These are phyloP conservation scores for Aureoboletus auriporus DNA, from an alignment of 768 basidiomycete genomes.

Conservation along the genomic window DNA sequence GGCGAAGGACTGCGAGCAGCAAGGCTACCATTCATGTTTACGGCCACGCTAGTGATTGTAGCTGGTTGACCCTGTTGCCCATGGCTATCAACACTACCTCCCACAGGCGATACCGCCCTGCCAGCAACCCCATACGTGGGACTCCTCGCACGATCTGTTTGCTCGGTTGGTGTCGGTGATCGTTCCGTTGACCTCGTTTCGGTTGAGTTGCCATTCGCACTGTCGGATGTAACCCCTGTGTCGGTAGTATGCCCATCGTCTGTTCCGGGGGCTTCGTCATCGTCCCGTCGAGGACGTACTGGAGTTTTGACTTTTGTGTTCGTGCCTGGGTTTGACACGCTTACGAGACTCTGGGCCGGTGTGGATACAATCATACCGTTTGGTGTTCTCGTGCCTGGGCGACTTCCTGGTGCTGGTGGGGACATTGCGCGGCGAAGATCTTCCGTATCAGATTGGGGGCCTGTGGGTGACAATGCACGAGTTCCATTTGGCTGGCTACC, in stretches of 20 bases:
- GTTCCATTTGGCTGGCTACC: conserved; percentile 26
- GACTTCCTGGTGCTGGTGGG: conserved; percentile 48
- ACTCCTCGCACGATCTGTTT: conserved; percentile 48
- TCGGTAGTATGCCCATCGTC: conserved; percentile 52
- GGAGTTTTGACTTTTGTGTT: conserved; percentile 52
- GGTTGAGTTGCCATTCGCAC: conserved; percentile 23
- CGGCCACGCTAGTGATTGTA: conserved; percentile 53
- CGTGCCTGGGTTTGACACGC: conserved; percentile 3
- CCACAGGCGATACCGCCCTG: conserved; percentile 61
- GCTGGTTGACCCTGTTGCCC: conserved; percentile 29
- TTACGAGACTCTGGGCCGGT: conserved; percentile 9
- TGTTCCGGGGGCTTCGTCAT: conserved; percentile 35
- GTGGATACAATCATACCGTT: conserved; percentile 18
- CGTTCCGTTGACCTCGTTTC: conserved; percentile 37
- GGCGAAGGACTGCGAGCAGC: conserved; percentile 56
- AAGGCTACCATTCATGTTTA: conserved; percentile 45
- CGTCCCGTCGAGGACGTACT: conserved; percentile 44
- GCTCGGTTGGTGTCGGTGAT: conserved; percentile 51
- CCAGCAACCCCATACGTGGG: conserved; percentile 42
- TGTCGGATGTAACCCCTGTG: conserved; percentile 43
- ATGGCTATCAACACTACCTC: conserved; percentile 22
- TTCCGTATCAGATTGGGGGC: conserved; percentile 45
- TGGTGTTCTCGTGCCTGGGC: conserved; percentile 37
- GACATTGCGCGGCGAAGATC: conserved; percentile 66
- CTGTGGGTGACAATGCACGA: conserved; percentile 67